Evolutionary conservation across 2,329 filamentous ascomycete genomes (phyloP), one percentile per base, ranked within the genome.

Genomic region (Botrytis aclada): DNA sequence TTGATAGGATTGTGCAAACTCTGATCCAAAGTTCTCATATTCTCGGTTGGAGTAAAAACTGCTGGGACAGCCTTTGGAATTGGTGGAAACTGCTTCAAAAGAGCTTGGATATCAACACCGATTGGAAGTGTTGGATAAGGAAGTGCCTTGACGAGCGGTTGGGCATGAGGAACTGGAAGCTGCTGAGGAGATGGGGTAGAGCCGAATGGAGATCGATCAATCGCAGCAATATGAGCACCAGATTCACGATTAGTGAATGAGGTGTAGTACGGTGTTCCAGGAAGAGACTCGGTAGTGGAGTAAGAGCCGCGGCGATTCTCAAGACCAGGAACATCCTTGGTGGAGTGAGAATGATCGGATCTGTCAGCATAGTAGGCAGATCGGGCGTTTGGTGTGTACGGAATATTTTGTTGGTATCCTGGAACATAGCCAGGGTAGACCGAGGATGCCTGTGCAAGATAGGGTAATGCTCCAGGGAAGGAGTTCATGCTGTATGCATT

Each of bases 61-160:
- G 96, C 95, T 25, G 95, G 95, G 63, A 99, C 95, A 69, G 96
- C 95, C 75, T 89, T 88, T 32, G 96, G 96, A 75, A 99, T 92
- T 0, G 90, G 83, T 29, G 96, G 96, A n/a, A 94, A 90, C 80
- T 93, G 89, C 79, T 90, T 85, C 61, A 93, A 85, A 66, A 95
- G 83, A 32, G 88, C 88, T 72, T 93, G 89, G 69, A 94, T 81
- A 74, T 81, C 80, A 72, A 80, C 74, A 73, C 80, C 79, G 60
- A 78, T 75, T 37, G 79, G 77, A 69, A 80, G 77, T 43, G 76
- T 81, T 66, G 77, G 75, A 45, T 81, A 81, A 69, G 77, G 75
- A 54, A 81, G 73, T 20, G 79, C 70, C 76, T 82, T 81, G 20
- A 72, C 71, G 54, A 70, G 56, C 25, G 79, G 75, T 18, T 83